phyloP scores from a whole-genome alignment of 331 rosid species.

The Saraca asoca region DNA sequence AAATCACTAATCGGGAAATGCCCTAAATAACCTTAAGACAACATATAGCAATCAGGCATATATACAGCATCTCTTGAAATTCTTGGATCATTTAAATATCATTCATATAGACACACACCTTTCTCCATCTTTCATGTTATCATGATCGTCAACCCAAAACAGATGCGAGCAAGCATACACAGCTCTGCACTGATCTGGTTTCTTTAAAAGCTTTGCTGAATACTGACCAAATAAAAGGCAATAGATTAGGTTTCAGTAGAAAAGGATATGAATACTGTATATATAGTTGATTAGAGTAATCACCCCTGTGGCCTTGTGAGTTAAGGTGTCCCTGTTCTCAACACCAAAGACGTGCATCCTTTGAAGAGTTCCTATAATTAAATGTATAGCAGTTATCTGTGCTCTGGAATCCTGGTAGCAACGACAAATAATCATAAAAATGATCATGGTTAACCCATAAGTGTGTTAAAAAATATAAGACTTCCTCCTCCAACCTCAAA shows the following conservation, averaged over 20 bases:
- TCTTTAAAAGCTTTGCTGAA: slow-evolving; percentile 97
- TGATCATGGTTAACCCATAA: slow-evolving; percentile 26
- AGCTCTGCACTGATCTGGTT: slow-evolving; percentile 97
- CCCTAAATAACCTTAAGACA: not conserved
- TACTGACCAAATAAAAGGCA: slow-evolving; percentile 53
- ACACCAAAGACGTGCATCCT: slow-evolving; percentile 98
- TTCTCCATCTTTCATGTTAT: slow-evolving; percentile 93
- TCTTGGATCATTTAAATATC: slow-evolving; percentile 17
- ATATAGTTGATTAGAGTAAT: slow-evolving; percentile 37
- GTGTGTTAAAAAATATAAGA: not conserved
- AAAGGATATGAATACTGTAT: not conserved
- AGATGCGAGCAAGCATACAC: slow-evolving; percentile 95
- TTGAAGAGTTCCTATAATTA: slow-evolving; percentile 97
- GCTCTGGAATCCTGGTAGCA: slow-evolving; percentile 87
- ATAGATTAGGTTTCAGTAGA: slow-evolving; percentile 29
- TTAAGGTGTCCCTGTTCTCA: slow-evolving; percentile 97
- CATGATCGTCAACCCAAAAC: slow-evolving; percentile 97
- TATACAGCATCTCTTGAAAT: slow-evolving; percentile 24
- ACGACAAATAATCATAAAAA: slow-evolving; percentile 24
- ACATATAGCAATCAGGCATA: slow-evolving; percentile 1
- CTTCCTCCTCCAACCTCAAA: slow-evolving; percentile 11
- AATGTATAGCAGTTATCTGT: slow-evolving; percentile 90
- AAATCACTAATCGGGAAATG: slow-evolving; percentile 18
- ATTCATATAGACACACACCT: slow-evolving; percentile 58
- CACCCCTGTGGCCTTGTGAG: slow-evolving; percentile 99